Percentiles rank a stretch among this genome's conserved stretches.
Conservation (phyloP, 2,329 filamentous ascomycete species). For the Fusarium nematophilum region DNA sequence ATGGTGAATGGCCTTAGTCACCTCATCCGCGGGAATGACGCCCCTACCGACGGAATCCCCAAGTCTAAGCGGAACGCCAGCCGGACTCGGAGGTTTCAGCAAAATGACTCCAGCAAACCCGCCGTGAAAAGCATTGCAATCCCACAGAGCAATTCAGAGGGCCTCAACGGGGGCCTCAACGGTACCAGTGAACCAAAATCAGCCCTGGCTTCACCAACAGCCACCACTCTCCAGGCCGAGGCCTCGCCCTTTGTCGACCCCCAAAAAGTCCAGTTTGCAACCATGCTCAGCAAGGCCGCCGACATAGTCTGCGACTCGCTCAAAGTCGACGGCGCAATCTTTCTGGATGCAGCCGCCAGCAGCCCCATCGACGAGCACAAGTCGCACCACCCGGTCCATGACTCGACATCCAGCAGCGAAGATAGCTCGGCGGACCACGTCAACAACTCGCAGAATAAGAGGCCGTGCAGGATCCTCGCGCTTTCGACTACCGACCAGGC, state of each 20-base stretch:
- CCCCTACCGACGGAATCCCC: background rate
- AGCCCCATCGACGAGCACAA: background rate
- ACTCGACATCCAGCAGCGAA: background rate
- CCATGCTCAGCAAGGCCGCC: conserved; percentile 2
- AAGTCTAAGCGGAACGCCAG: background rate
- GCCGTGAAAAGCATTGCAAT: background rate
- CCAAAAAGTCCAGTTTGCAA: background rate
- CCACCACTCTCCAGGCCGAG: background rate
- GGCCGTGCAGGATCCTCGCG: background rate
- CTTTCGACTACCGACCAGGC: background rate
- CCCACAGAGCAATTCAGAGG: background rate
- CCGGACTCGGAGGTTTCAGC: background rate
- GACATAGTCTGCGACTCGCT: background rate
- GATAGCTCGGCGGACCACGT: background rate
- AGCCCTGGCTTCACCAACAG: background rate
- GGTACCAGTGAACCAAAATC: no score
- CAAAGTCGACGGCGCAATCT: background rate
- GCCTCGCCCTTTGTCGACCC: background rate
- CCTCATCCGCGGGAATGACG: background rate
- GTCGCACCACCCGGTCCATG: background rate
- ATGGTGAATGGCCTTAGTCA: background rate
- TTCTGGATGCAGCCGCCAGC: background rate
- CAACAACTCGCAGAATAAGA: background rate
- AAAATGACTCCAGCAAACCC: background rate
- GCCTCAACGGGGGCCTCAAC: background rate